Evolutionary conservation across 1,284 basidiomycete genomes (phyloP), one percentile per base, ranked within the genome.

Genomic region (Grifola frondosa): DNA sequence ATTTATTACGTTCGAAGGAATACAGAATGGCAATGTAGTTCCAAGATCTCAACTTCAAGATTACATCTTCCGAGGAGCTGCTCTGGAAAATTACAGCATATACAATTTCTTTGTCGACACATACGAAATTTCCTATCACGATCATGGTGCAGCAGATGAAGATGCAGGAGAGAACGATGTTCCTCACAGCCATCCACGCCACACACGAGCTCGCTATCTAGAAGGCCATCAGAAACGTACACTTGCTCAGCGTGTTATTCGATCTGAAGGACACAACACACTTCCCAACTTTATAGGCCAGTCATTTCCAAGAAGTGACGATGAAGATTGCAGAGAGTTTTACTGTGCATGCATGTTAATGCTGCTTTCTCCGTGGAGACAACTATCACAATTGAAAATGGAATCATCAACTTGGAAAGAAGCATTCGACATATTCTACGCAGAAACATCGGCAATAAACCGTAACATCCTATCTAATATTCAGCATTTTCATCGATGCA

Each of bases 331-430:
- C 6, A 33, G 54, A 11, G 54, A 53, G 3, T 57, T 65, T 7
- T 73, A 69, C 43, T 65, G 56, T 39, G 70, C 70, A 4, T 53
- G 40, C 4, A 70, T 74, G 56, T 42, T 74, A 1, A 5, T 61
- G 8, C 52, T 74, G 0, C 44, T 75, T 0, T 67, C 65, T 33
- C 70, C 71, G 16, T 75, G 72, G 71, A 2, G 35, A 48, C 12
- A 1, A 69, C 0, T 13, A 22, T 10, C 45, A 10, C 0, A 67
- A 68, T 22, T 71, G 20, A 66, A 64, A 42, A 2, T 5, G 3
- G 13, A 24, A 0, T 4, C 12, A 3, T 16, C 61, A 32, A 53
- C 50, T 20, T 69, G 65, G 63, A 25, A 45, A 10, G 38, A 47
- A 4, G 41, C 37, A 5, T 53, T 47, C 25, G 30, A 32, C 16